These are phyloP conservation scores for Suillus alpinus DNA, from an alignment of 768 basidiomycete species.

Conservation along the genomic window DNA sequence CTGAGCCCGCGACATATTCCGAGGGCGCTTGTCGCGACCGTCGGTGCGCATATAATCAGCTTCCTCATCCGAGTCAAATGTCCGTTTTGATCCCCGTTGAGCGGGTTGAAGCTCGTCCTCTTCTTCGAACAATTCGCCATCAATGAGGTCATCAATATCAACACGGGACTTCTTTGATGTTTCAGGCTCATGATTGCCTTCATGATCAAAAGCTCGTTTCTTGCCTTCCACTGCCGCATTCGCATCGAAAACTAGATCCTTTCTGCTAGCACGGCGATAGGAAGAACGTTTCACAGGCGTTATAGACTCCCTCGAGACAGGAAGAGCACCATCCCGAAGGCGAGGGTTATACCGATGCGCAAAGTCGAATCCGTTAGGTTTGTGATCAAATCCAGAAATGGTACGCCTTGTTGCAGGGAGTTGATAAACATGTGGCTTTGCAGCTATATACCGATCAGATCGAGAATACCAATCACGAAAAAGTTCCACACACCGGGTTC, in stretches of 20 bases:
- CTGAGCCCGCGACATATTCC: slow-evolving; percentile 50
- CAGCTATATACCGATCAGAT: slow-evolving; percentile 27
- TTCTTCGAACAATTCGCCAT: slow-evolving; percentile 41
- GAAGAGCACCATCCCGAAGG: slow-evolving; percentile 11
- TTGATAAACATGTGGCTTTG: slow-evolving; percentile 19
- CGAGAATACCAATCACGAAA: slow-evolving; percentile 16
- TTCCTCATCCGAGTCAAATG: slow-evolving; percentile 41
- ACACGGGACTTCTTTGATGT: slow-evolving; percentile 52
- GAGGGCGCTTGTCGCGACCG: slow-evolving; percentile 51
- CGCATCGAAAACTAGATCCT: slow-evolving; percentile 21
- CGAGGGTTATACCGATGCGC: slow-evolving; percentile 38
- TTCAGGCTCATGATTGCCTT: slow-evolving; percentile 40
- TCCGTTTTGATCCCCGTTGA: slow-evolving; percentile 51
- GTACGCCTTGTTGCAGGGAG: slow-evolving; percentile 11
- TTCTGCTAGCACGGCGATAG: slow-evolving; percentile 32
- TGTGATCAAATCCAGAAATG: slow-evolving; percentile 13
- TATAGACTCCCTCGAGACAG: slow-evolving; percentile 7
- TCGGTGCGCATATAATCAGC: slow-evolving; percentile 36
- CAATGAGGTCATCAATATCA: slow-evolving; percentile 46
- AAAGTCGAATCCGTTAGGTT: slow-evolving; percentile 23
- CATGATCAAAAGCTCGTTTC: slow-evolving; percentile 46
- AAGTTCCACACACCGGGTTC: slow-evolving; percentile 41
- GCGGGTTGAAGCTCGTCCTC: slow-evolving; percentile 12
- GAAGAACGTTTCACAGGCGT: slow-evolving; percentile 16
- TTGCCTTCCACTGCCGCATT: slow-evolving; percentile 28